Conservation (phyloP, 2,329 filamentous ascomycete genomes). For the Incumbomyces delicatus region DNA sequence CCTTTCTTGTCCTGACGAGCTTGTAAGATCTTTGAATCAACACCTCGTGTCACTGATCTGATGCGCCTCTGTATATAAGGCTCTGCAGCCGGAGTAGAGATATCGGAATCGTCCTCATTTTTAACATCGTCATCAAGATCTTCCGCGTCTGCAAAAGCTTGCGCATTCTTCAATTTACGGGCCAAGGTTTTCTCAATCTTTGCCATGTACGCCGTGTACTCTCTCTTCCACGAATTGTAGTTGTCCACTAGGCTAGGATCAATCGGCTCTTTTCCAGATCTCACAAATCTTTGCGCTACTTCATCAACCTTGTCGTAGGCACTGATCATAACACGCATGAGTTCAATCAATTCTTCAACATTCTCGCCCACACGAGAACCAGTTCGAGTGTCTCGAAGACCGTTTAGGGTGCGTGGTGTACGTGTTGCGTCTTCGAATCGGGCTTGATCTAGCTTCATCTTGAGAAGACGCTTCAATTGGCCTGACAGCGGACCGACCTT, state of each 20-base stretch:
- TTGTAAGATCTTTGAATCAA: background rate
- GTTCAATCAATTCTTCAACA: conserved; percentile 15
- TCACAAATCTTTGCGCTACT: conserved; percentile 17
- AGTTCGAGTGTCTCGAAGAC: background rate
- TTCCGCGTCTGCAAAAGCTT: background rate
- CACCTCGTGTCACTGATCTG: background rate
- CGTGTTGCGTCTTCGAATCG: conserved; percentile 12
- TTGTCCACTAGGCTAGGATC: conserved; percentile 6
- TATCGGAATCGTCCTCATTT: background rate
- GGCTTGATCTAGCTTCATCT: conserved; percentile 13
- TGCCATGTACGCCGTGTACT: conserved; percentile 1
- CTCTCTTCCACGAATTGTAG: conserved; percentile 2
- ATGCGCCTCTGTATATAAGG: conserved; percentile 5
- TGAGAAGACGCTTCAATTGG: conserved; percentile 15
- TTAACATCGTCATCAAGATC: background rate
- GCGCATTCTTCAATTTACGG: background rate
- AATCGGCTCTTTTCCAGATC: conserved; percentile 16
- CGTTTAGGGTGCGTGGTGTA: conserved; percentile 2
- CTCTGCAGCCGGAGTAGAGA: background rate
- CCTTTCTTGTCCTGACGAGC: background rate
- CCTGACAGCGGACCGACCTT: conserved; percentile 10
- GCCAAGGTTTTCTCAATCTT: background rate
- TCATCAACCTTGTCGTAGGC: conserved; percentile 25
- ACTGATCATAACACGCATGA: conserved; percentile 24
- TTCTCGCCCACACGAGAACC: conserved; percentile 8